A percentile compares a stretch with the other conserved stretches of the same genome.
Evolutionary conservation across 148 eudicot species (phyloP).

Genomic region (Hydrangea macrophylla): DNA sequence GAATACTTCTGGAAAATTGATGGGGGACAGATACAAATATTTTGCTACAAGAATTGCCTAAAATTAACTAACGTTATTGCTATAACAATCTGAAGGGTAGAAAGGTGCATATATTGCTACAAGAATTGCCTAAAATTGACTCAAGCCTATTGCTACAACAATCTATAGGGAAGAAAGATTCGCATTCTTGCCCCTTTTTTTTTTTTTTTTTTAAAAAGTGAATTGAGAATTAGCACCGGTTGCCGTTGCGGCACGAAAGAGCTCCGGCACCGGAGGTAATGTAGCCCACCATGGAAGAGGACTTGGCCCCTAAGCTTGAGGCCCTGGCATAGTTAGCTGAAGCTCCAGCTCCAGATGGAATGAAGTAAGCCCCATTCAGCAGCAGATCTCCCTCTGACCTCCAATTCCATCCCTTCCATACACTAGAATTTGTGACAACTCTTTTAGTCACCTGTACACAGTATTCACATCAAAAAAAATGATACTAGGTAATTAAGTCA

Average conservation of each 20-base stretch:
- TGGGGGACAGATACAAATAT: too few relatives aligned
- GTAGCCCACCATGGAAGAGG: conserved; percentile 58
- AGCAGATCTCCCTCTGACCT: conserved; percentile 89
- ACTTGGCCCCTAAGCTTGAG: conserved; percentile 82
- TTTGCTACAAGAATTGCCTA: too few relatives aligned
- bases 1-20: too few relatives aligned
- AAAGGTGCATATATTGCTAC: too few relatives aligned
- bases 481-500: too few relatives aligned
- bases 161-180: neutral
- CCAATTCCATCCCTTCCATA: conserved; percentile 88
- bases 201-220: neutral
- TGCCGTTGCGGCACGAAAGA: conserved; percentile 59
- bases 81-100: too few relatives aligned
- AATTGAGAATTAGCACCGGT: conserved; percentile 41
- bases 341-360: conserved; percentile 73
- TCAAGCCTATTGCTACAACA: neutral
- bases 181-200: neutral
- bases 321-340: conserved; percentile 79
- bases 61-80: too few relatives aligned
- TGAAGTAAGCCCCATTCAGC: conserved; percentile 80
- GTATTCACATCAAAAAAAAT: neutral
- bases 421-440: conserved; percentile 22
- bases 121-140: neutral
- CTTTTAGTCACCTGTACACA: conserved; percentile 71
- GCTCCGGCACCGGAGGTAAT: conserved; percentile 72